Base-by-base conservation (phyloP, 164 flowering plant species). In the Liquidambar formosana region DNA sequence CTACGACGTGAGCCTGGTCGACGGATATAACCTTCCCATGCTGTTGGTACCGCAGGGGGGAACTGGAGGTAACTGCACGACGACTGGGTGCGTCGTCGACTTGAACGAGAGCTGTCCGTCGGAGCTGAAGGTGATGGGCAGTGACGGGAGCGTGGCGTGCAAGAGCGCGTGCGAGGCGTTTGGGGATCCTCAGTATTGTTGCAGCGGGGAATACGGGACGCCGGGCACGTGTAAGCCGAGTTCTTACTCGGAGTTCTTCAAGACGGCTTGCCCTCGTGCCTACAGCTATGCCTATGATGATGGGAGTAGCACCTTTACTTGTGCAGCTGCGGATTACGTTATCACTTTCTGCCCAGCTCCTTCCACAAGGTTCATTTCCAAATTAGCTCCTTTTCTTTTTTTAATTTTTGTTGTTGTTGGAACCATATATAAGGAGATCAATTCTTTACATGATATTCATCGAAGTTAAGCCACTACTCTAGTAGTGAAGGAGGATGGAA, bases 21-120 rank as follows among this genome's bases (percentile, higher is more conserved):
- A 91, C 70, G 97, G 97, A 10, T 92, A 84, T 66, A 92, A 92
- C 71, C 77, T 89, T 15, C 92, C 93, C 0, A 78, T 92, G 77
- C 64, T 80, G 41, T 70, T 90, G 5, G 54, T 65, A 0, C 84
- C 87, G 1, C 70, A 71, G 46, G 74, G 76, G 6, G 81, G 73
- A 1, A 15, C 67, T 46, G 77, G 73, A 1, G 76, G 71, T 10
- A 80, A 80, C 65, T 84, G 88, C 56, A 64, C 78, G 0, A 4
- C 53, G 3, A 77, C 88, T 0, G 90, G 87, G 0, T 84, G 90
- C 59, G 69, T 62, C 3, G 73, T 9, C 21, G 87, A 86, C 27
- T 45, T 86, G 69, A 87, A 87, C 80, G 61, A 27, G 8, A 73
- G 57, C 11, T 87, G 91, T 64, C 91, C 91, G 8, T 5, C 73